phyloP scores from a whole-genome alignment of 306 rosid genomes.

The Dryas octopetala region DNA sequence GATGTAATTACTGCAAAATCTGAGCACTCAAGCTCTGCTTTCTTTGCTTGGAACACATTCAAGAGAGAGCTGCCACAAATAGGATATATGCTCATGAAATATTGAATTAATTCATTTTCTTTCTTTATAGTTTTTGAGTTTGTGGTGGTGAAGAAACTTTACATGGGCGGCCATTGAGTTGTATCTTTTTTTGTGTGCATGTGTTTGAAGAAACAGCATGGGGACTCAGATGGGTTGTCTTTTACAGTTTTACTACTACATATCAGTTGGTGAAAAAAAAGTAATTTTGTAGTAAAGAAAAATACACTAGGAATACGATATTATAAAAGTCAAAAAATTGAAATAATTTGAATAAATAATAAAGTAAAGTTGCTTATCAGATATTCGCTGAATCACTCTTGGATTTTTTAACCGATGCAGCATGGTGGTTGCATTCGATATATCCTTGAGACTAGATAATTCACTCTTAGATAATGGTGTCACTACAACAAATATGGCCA shows the following conservation, averaged over 20 bases:
- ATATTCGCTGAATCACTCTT: too few species aligned
- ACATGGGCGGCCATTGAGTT: conserved; percentile 7
- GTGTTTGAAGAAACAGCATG: conserved; percentile 35
- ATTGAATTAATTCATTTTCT: neutral
- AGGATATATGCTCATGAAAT: conserved; percentile 13
- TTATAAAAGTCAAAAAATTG: too few species aligned
- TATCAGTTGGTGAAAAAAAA: neutral
- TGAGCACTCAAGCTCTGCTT: conserved; percentile 37
- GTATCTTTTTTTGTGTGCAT: conserved; percentile 28
- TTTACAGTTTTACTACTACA: neutral
- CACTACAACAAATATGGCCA: too few species aligned
- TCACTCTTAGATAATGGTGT: too few species aligned
- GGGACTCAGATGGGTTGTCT: conserved; percentile 62
- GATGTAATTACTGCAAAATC: conserved; percentile 30
- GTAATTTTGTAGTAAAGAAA: neutral
- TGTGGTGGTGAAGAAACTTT: conserved; percentile 34
- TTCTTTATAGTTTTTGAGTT: conserved; percentile 16
- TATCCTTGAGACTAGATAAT: too few species aligned
- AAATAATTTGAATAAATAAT: too few species aligned
- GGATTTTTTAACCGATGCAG: too few species aligned
- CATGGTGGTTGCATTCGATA: too few species aligned
- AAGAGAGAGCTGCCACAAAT: neutral
- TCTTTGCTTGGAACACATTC: neutral
- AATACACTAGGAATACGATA: neutral
- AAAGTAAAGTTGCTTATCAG: too few species aligned